Evolutionary conservation across 1,284 basidiomycete species (phyloP), one percentile per base, ranked within the genome.

Genomic region (Cutaneotrichosporon spelunceum): DNA sequence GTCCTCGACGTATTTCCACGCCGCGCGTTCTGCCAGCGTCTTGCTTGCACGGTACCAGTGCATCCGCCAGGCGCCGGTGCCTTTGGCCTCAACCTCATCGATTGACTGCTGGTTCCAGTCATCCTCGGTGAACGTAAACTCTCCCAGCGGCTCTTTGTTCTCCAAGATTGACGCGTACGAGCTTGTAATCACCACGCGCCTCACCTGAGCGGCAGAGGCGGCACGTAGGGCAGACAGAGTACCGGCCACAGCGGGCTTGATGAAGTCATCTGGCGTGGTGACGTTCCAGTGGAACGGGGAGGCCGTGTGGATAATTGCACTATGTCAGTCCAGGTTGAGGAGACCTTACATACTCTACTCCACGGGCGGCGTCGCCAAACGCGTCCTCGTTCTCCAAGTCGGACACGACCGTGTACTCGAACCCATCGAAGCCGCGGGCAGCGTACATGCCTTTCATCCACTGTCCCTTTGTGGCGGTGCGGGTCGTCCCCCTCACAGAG

Each of bases 311-410:
- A 70, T 56, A 42, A 70, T 61, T 16, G 68, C 66, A 23, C 68
- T 67, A 34, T 45, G 49, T 48, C 49, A 44, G 53, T 16, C 23
- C 13, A 23, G 36, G 57, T 47, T 59, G 7, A 59, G 66, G 57
- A 13, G 56, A n/a, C n/a, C n/a, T n/a, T 13, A 78, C 73, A 27
- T 65, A 79, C 61, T 80, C 77, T 39, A 79, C 75, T 1, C 72
- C 80, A 58, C 75, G 72, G 56, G 79, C 74, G 0, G 79, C 79
- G 34, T 80, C 72, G 58, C 80, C 75, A 65, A 81, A 82, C 0
- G 74, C 80, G 13, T 75, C 72, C 27, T 70, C 70, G 77, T 81
- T 80, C 36, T 81, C 81, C 63, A 85, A 81, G 66, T 85, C 84
- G 14, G 80, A 74, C 7, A 84, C 83, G 21, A 83, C 73, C 49